Base-by-base conservation (phyloP, 2,329 filamentous ascomycete species). In the Sporothrix humicola region DNA sequence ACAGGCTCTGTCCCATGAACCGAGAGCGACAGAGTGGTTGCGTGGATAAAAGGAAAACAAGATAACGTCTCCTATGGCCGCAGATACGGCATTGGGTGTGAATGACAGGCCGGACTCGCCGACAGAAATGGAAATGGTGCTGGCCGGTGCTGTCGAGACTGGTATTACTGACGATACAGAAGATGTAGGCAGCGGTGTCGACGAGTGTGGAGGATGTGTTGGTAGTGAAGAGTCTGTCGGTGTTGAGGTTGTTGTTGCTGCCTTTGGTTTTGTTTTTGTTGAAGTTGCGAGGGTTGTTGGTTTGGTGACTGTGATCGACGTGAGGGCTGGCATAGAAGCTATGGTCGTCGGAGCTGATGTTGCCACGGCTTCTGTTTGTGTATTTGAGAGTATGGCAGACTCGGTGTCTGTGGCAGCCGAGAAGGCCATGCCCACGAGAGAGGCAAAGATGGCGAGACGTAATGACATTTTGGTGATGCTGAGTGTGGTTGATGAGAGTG, bases 41-140 rank as follows among this genome's bases (percentile, higher is more conserved):
- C 82, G 82, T 3, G 84, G 81, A 73, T 83, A 82, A 79, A 87
- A 88, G 76, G 87, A 84, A 80, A 87, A 88, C 76, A 87, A 84
- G 66, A 88, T 81, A 65, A 84, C 81, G 75, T 86, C 85, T 72
- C 86, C 86, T 3, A 81, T 74, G 37, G 80, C 77, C 17, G 86
- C 85, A n/a, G 79, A 80, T 71, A 86, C 75, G 52, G 81, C 82
- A 73, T 83, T 80, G 2, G 86, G 86, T 12, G 76, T 80, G 78
- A 87, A 87, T 44, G 77, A 79, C 31, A 86, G 77, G 3, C 80
- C 81, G 26, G 81, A 80, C 68, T 82, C 80, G 72, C 83, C 83
- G 17, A 85, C 84, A 73, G 83, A 79, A 69, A 87, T 79, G 31
- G 81, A 81, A 54, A 80, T 77, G 20, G 66, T 69, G 7, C 15